These are phyloP conservation scores for Ceratocystis ficicola DNA, from an alignment of 2,329 filamentous ascomycete genomes.

Conservation along the genomic window DNA sequence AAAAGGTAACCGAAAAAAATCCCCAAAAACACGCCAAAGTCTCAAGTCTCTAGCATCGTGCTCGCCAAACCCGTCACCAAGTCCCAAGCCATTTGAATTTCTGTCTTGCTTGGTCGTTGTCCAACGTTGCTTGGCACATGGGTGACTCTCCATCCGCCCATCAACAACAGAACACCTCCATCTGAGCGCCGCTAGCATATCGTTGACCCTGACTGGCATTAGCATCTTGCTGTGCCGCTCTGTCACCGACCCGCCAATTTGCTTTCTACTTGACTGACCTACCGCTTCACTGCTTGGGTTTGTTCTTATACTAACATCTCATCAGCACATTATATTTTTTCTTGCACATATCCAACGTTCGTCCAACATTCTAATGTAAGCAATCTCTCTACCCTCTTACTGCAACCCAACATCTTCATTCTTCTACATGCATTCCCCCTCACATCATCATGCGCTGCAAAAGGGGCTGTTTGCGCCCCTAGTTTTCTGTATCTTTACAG, in stretches of 20 bases:
- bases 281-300: not conserved
- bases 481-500: not conserved
- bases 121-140: conserved; percentile 1
- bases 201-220: no score
- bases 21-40: not conserved
- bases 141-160: not conserved
- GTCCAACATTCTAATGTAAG: not conserved
- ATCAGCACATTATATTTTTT: no score
- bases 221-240: not conserved
- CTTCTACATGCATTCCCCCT: not conserved
- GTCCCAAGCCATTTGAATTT: not conserved
- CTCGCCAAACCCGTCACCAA: not conserved
- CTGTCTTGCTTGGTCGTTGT: conserved; percentile 4
- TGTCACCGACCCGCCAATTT: not conserved
- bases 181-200: no score
- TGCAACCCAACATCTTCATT: conserved; percentile 2
- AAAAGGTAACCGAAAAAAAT: conserved; percentile 1
- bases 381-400: not conserved
- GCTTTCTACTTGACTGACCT: not conserved
- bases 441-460: conserved; percentile 9
- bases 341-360: no score
- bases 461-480: not conserved
- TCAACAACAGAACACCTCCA: no score
- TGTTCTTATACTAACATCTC: no score
- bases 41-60: not conserved